These are phyloP conservation scores for Lentinula sp. DNA, from an alignment of 768 basidiomycete species.

Conservation along the genomic window DNA sequence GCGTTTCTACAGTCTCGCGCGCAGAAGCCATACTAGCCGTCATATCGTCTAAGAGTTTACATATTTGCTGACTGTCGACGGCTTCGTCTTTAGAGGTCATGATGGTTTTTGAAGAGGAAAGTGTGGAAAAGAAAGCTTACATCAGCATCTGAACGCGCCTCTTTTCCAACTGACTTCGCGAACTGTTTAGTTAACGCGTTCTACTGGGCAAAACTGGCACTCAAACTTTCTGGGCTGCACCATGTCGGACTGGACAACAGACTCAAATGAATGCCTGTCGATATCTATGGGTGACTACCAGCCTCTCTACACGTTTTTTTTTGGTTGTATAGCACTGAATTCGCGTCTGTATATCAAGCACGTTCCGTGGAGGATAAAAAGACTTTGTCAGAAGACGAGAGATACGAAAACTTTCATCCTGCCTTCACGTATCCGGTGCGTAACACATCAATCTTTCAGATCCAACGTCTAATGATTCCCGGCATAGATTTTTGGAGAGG, in stretches of 20 bases:
- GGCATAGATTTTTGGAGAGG: conserved; percentile 84
- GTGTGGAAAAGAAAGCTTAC: neutral
- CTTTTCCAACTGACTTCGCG: neutral
- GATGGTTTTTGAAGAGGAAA: neutral
- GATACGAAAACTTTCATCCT: conserved; percentile 70
- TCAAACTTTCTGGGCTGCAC: neutral
- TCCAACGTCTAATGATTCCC: neutral
- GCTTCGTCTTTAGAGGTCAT: neutral
- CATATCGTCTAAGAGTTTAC: conserved; percentile 5
- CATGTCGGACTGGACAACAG: conserved; percentile 11
- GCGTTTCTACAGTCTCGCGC: neutral
- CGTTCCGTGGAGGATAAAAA: conserved; percentile 65
- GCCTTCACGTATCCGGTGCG: conserved; percentile 90
- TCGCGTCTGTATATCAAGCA: conserved; percentile 33
- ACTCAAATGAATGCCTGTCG: conserved; percentile 8
- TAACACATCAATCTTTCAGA: neutral
- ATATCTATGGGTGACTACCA: neutral
- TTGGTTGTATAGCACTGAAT: neutral
- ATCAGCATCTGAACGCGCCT: neutral
- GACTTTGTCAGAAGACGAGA: conserved; percentile 47
- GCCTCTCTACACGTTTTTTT: neutral
- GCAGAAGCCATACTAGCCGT: conserved; percentile 4
- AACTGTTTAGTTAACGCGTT: neutral
- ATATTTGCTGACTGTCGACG: neutral
- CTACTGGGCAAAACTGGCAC: neutral